Evolutionary conservation across 129 eudicot genomes (phyloP).

Genomic region (Calendula officinalis): DNA sequence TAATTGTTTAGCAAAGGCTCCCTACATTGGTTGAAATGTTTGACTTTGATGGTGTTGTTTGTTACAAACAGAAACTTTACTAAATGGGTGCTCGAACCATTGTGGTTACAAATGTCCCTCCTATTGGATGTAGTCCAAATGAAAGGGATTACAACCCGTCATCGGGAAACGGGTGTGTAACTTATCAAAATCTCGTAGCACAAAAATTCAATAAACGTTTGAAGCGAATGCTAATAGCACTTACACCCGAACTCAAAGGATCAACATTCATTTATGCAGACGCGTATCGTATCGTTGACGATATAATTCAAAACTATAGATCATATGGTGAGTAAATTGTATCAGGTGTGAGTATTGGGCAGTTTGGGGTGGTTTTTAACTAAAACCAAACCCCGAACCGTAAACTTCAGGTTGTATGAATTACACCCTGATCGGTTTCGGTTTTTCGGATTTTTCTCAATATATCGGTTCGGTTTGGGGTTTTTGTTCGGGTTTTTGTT

Average conservation of each 20-base stretch:
- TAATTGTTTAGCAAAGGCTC: no score
- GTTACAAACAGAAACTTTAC: slow-evolving; percentile 18
- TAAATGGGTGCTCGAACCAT: slow-evolving; percentile 24
- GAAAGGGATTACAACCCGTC: slow-evolving; percentile 22
- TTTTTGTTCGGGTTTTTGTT: no score
- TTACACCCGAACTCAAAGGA: slow-evolving; percentile 21
- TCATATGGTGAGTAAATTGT: slow-evolving; percentile 25
- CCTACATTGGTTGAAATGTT: no score
- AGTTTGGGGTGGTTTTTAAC: no score
- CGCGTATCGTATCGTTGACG: slow-evolving; percentile 12
- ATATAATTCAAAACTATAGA: slow-evolving; percentile 13
- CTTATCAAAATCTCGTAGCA: slow-evolving; percentile 16
- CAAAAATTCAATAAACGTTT: slow-evolving; percentile 16
- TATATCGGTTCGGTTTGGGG: no score
- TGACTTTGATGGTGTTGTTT: not conserved
- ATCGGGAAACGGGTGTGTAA: slow-evolving; percentile 8
- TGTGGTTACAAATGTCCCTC: slow-evolving; percentile 21
- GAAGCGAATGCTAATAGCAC: slow-evolving; percentile 7
- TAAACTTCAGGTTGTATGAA: no score
- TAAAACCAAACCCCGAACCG: no score
- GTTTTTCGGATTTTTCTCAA: no score
- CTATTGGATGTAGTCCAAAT: slow-evolving; percentile 27
- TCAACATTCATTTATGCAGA: slow-evolving; percentile 21
- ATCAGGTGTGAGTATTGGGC: no score
- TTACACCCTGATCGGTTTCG: no score